phyloP scores from a whole-genome alignment of 441 rosid species.

The Adansonia grandidieri region DNA sequence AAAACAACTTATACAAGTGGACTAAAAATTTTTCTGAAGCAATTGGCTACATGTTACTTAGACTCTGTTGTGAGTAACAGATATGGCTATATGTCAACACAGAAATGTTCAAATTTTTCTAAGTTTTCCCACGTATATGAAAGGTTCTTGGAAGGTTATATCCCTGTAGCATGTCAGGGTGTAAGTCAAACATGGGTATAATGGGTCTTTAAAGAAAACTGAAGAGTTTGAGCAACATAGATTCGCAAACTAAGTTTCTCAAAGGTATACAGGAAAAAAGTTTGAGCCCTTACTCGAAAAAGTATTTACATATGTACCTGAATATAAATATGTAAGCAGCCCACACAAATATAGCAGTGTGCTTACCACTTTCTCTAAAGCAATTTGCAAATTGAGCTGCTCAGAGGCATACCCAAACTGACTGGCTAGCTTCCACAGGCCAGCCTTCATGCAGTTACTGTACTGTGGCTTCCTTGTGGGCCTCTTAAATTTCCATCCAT shows the following conservation, averaged over 20 bases:
- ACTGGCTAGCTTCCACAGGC: conserved; percentile 88
- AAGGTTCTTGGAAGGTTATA: neutral
- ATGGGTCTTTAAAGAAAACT: neutral
- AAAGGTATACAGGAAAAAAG: conserved; percentile 47
- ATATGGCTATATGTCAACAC: neutral
- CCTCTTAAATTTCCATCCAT: conserved; percentile 85
- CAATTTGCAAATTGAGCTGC: conserved; percentile 71
- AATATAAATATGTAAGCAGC: neutral
- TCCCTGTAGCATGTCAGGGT: neutral
- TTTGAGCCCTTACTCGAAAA: neutral
- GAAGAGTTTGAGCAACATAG: neutral
- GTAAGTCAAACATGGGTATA: neutral
- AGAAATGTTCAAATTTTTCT: neutral
- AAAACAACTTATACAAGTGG: neutral
- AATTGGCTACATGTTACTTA: conserved; percentile 37
- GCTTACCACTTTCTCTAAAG: conserved; percentile 65
- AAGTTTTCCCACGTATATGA: neutral
- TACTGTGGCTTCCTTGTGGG: conserved; percentile 82
- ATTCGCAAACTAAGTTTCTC: conserved; percentile 71
- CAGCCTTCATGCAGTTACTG: conserved; percentile 79
- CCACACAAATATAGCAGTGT: neutral
- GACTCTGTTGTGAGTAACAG: neutral
- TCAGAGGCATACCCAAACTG: conserved; percentile 90
- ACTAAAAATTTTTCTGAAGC: conserved; percentile 61
- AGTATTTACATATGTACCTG: too few relatives aligned